These are phyloP conservation scores for Breynia disticha DNA, from an alignment of 441 rosid species.

Conservation along the genomic window DNA sequence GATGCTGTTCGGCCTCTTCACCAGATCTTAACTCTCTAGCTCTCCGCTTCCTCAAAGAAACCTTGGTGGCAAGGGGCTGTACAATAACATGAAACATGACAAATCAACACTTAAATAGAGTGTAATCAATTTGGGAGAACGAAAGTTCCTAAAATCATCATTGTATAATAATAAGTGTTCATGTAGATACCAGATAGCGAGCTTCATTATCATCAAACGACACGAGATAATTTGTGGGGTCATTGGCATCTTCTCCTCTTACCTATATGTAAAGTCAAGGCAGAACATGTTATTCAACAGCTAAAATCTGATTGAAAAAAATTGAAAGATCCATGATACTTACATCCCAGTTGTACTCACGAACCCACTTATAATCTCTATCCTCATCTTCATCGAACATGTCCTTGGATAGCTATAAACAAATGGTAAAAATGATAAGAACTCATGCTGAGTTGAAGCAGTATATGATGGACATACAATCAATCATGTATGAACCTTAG, in stretches of 20 bases:
- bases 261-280: constrained; percentile 31
- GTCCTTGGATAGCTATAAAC: constrained; percentile 67
- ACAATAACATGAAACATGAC: constrained; percentile 6
- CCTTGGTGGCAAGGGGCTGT: constrained; percentile 87
- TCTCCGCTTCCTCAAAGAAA: constrained; percentile 70
- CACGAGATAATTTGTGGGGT: constrained; percentile 66
- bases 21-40: constrained; percentile 73
- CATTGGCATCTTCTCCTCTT: constrained; percentile 59
- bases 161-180: not conserved
- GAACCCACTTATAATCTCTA: constrained; percentile 72
- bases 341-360: constrained; percentile 96
- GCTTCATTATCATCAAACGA: constrained; percentile 69
- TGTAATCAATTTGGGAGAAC: too few species aligned
- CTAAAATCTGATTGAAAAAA: not conserved
- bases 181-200: constrained; percentile 60
- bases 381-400: constrained; percentile 72
- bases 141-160: too few species aligned
- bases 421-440: constrained; percentile 13
- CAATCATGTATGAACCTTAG: not conserved
- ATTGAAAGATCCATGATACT: constrained; percentile 22
- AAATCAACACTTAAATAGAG: too few species aligned
- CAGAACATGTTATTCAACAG: too few species aligned
- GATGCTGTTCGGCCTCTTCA: constrained; percentile 81
- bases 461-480: not conserved
- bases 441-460: too few species aligned